phyloP scores from a whole-genome alignment of 1,139 yeast species.

The Hyphopichia burtonii region DNA sequence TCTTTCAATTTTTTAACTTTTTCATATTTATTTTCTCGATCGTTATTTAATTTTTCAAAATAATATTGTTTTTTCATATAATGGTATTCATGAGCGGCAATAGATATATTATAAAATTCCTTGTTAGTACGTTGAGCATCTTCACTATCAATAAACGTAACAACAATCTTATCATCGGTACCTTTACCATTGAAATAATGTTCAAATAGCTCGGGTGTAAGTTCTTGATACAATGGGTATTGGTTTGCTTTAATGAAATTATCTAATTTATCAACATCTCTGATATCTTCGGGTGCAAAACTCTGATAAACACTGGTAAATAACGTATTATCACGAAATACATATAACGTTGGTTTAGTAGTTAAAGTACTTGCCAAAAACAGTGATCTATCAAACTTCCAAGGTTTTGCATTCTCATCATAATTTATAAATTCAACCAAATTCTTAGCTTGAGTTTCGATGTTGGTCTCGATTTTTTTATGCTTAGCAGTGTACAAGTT shows the following conservation, averaged over 20 bases:
- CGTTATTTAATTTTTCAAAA: conserved; percentile 34
- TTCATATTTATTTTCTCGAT: conserved; percentile 43
- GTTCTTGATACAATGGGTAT: conserved; percentile 51
- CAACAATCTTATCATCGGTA: conserved; percentile 40
- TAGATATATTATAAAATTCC: conserved; percentile 42
- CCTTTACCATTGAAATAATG: conserved; percentile 24
- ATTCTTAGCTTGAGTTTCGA: conserved; percentile 42
- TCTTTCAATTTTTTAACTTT: conserved; percentile 44
- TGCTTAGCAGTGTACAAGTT: conserved; percentile 54
- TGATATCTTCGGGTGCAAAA: conserved; percentile 61
- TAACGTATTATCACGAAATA: conserved; percentile 57
- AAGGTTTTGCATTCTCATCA: conserved; percentile 25
- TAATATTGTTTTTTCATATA: conserved; percentile 43
- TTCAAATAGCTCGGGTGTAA: conserved; percentile 40
- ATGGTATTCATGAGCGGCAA: conserved; percentile 56
- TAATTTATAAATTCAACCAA: conserved; percentile 43
- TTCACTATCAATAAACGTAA: conserved; percentile 50
- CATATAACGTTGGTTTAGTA: conserved; percentile 57
- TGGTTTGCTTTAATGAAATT: conserved; percentile 48
- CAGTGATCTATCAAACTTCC: conserved; percentile 42
- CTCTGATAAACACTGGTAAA: conserved; percentile 55
- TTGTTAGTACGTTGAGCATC: conserved; percentile 35
- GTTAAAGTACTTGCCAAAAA: conserved; percentile 53
- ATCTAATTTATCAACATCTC: conserved; percentile 47
- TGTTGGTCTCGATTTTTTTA: conserved; percentile 35